phyloP scores from a whole-genome alignment of 768 basidiomycete species.

The Serendipita indica region DNA sequence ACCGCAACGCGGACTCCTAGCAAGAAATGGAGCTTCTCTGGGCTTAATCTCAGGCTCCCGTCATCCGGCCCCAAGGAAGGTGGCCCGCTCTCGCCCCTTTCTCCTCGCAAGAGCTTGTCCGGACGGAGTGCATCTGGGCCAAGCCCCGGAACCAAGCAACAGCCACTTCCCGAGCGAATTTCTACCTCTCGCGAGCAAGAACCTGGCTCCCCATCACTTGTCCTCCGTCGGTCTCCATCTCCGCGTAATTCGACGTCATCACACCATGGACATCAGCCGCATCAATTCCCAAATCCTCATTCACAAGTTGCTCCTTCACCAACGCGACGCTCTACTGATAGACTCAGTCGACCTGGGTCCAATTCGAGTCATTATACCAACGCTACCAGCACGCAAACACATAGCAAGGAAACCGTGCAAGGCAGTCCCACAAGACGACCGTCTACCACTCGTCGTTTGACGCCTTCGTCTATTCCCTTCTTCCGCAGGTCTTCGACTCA shows the following conservation, averaged over 20 bases:
- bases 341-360: slow-evolving; percentile 10
- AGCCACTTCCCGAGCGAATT: neutral
- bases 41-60: slow-evolving; percentile 53
- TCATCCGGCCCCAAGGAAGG: neutral
- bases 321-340: neutral
- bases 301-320: slow-evolving; percentile 10
- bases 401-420: slow-evolving; percentile 12
- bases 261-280: neutral
- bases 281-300: neutral
- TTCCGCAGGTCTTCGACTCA: slow-evolving; percentile 86
- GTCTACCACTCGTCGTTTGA: slow-evolving; percentile 52
- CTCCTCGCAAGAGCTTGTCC: slow-evolving; percentile 20
- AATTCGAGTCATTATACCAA: slow-evolving; percentile 6
- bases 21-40: slow-evolving; percentile 95
- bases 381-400: slow-evolving; percentile 12
- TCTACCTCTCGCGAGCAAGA: slow-evolving; percentile 2
- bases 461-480: slow-evolving; percentile 87
- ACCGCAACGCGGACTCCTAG: slow-evolving; percentile 59
- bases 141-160: neutral
- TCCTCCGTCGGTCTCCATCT: neutral
- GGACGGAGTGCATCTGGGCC: neutral
- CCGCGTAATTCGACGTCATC: neutral
- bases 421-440: slow-evolving; percentile 30
- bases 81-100: slow-evolving; percentile 34
- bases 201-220: neutral